A percentile compares a stretch with the other conserved stretches of the same genome.
phyloP scores from a whole-genome alignment of 371 early-diverging fungal species.

The Mortierella sp. region DNA sequence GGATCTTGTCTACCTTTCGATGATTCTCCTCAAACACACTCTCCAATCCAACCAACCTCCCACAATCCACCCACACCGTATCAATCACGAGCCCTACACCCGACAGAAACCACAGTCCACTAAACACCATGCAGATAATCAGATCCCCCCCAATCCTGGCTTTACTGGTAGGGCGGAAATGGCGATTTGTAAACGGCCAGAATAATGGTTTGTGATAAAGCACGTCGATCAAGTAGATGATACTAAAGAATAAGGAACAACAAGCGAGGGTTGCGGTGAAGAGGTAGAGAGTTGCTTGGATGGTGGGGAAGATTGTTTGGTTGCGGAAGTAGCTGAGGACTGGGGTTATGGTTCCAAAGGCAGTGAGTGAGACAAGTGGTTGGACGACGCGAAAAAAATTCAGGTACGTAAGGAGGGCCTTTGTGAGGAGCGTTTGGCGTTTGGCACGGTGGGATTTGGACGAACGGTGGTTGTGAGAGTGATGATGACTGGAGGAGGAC shows the following conservation, averaged over 20 bases:
- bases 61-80: slow-evolving; percentile 48
- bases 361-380: slow-evolving; percentile 38
- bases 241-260: slow-evolving; percentile 45
- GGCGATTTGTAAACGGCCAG: slow-evolving; percentile 54
- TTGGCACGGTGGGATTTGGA: not conserved
- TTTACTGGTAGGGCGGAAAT: slow-evolving; percentile 44
- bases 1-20: slow-evolving; percentile 13
- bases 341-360: slow-evolving; percentile 49
- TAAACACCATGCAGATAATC: slow-evolving; percentile 54
- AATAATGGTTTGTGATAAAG: slow-evolving; percentile 51
- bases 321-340: slow-evolving; percentile 43
- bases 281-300: slow-evolving; percentile 53
- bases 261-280: slow-evolving; percentile 48
- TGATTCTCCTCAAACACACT: slow-evolving; percentile 27
- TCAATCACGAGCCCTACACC: slow-evolving; percentile 49
- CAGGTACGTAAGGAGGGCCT: slow-evolving; percentile 43
- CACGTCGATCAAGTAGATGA: slow-evolving; percentile 51
- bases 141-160: slow-evolving; percentile 53
- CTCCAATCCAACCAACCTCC: slow-evolving; percentile 26
- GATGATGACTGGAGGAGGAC: not conserved
- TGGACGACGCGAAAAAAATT: slow-evolving; percentile 51
- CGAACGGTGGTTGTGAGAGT: not conserved
- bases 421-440: slow-evolving; percentile 43
- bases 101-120: slow-evolving; percentile 56
- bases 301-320: slow-evolving; percentile 55